These are phyloP conservation scores for Tricholoma terreum DNA, from an alignment of 768 basidiomycete genomes.

Conservation along the genomic window DNA sequence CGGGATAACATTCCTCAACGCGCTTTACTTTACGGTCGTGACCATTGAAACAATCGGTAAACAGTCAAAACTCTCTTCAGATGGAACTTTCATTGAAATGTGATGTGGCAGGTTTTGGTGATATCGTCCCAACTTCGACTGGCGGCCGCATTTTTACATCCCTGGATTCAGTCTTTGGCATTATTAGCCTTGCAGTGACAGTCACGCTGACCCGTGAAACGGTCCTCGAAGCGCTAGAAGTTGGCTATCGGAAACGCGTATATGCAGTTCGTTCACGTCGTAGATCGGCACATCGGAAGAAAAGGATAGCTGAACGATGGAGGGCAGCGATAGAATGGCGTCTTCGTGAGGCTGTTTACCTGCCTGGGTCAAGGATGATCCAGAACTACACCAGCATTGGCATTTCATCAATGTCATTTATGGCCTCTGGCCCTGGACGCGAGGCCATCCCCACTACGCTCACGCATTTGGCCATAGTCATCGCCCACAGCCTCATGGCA, in stretches of 20 bases:
- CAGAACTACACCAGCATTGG: neutral
- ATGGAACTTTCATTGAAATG: constrained; percentile 2
- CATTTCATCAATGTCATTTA: neutral
- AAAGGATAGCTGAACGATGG: constrained; percentile 53
- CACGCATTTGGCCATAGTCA: constrained; percentile 12
- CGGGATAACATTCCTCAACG: constrained; percentile 59
- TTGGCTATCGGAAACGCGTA: constrained; percentile 56
- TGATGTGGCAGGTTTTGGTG: constrained; percentile 60
- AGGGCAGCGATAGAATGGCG: constrained; percentile 60
- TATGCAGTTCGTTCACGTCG: constrained; percentile 44
- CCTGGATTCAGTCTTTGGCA: constrained; percentile 55
- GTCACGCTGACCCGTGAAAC: constrained; percentile 67
- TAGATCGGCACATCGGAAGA: constrained; percentile 37
- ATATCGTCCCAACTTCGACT: constrained; percentile 53
- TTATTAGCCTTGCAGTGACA: constrained; percentile 61
- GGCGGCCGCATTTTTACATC: constrained; percentile 58
- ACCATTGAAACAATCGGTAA: constrained; percentile 66
- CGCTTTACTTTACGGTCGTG: constrained; percentile 74
- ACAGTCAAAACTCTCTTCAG: constrained; percentile 9
- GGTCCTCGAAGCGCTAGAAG: constrained; percentile 68
- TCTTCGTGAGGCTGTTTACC: constrained; percentile 46
- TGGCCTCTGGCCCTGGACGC: constrained; percentile 5
- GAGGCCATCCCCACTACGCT: constrained; percentile 6
- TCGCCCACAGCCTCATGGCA: constrained; percentile 38
- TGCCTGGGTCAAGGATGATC: constrained; percentile 49